Evolutionary conservation across 441 rosid genomes (phyloP), one percentile per base, ranked within the genome.

Genomic region (Hypseocharis bilobata): DNA sequence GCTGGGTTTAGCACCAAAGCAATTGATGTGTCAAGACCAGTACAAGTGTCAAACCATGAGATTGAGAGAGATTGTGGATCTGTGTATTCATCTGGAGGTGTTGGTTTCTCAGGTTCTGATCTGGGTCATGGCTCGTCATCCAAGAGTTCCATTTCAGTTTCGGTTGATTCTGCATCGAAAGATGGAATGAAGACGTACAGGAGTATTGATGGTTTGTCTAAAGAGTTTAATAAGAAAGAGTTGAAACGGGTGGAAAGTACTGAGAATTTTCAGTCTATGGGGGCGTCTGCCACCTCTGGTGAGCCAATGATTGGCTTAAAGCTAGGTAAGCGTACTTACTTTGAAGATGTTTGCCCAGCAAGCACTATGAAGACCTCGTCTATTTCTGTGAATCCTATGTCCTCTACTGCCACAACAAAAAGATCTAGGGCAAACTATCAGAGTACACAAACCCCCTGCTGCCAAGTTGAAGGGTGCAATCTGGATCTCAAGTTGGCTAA

Each of bases 391-490:
- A 34, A 29, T 44, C 58, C 47, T 34, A 40, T 29, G 63, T 73
- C 87, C 23, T 76, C 89, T 68, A 74, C 58, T 70, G 59, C 80
- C 72, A 63, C 84, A 25, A 63, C 76, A 29, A 89, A 92, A 84
- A 83, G 77, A 79, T 78, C 85, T 56, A 86, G 81, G 68, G 60
- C 83, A 2, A 72, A 60, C 71, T 68, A 63, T 80, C 95, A 81
- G 82, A 78, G 65, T 67, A 58, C 67, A 44, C 74, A 68, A 27
- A 74, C 77, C 44, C 78, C 79, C 0, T 79, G 65, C 54, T 91
- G 96, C 76, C 93, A 85, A 74, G 97, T 91, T 17, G 93, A 85
- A 73, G 96, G 90, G 52, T 91, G 97, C 73, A 79, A 83, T 69
- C 85, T 88, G 6, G 91, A 88, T 67, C 93, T 91, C 17, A 86